A percentile compares a stretch with the other conserved stretches of the same genome.
These are phyloP conservation scores for Populus tomentosa DNA, from an alignment of 441 rosid species.

Conservation along the genomic window DNA sequence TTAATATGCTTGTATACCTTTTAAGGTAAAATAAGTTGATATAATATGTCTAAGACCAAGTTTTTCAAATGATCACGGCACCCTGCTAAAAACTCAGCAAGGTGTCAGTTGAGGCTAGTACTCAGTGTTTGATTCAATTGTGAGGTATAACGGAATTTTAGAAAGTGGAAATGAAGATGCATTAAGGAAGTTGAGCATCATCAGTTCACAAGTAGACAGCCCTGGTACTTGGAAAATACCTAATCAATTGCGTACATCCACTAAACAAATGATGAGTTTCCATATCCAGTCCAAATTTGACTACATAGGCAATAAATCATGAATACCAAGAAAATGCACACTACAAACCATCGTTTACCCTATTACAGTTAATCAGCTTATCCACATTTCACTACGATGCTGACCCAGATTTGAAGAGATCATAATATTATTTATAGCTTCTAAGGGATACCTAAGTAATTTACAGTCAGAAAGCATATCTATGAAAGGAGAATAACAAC, in stretches of 20 bases:
- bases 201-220: background rate
- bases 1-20: background rate
- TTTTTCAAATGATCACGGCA: background rate
- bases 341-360: background rate
- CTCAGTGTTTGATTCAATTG: background rate
- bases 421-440: slow-evolving; percentile 6
- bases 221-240: background rate
- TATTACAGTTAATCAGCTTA: background rate
- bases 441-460: background rate
- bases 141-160: background rate
- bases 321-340: background rate
- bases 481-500: background rate
- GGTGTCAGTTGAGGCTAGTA: background rate
- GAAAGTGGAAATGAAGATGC: background rate
- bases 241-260: background rate
- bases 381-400: background rate
- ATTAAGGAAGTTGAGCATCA: background rate
- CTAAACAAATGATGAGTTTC: background rate
- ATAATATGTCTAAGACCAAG: background rate
- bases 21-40: background rate
- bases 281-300: background rate
- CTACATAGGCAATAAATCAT: background rate
- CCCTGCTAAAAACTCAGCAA: background rate
- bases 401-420: background rate
- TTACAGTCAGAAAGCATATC: background rate